A percentile compares a stretch with the other conserved stretches of the same genome.
These are phyloP conservation scores for Platismatia glauca DNA, from an alignment of 495 filamentous ascomycete genomes.

Conservation along the genomic window DNA sequence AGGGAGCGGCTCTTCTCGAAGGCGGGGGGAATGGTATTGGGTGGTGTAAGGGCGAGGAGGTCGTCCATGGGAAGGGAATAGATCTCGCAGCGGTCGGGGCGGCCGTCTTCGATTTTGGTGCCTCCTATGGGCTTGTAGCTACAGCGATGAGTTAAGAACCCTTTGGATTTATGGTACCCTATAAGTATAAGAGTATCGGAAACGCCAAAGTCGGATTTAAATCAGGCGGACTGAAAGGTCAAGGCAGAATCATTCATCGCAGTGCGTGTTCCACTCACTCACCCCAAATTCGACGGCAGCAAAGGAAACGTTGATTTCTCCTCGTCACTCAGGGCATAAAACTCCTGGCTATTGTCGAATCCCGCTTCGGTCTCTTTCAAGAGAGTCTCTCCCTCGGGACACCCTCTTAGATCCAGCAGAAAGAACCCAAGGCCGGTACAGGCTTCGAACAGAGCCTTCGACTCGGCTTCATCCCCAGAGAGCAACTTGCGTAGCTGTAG, in stretches of 20 bases:
- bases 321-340: not conserved
- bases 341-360: not conserved
- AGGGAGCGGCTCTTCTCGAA: not conserved
- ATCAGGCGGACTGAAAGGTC: not conserved
- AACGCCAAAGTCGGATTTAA: not conserved
- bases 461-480: conserved; percentile 1
- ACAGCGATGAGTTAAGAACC: not conserved
- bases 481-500: not conserved
- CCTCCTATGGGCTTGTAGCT: conserved; percentile 12
- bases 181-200: not conserved
- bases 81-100: conserved; percentile 8
- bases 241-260: not conserved
- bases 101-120: conserved; percentile 11
- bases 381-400: not conserved
- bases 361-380: not conserved
- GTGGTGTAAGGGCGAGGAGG: not conserved
- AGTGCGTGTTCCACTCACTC: not conserved
- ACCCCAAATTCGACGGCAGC: not conserved
- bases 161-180: too few relatives aligned
- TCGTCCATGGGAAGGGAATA: conserved; percentile 3
- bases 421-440: conserved; percentile 3
- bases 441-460: conserved; percentile 2
- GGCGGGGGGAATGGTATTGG: not conserved
- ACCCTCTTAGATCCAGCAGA: conserved; percentile 7
- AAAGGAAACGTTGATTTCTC: not conserved